A percentile compares a stretch with the other conserved stretches of the same genome.
phyloP scores from a whole-genome alignment of 2,329 filamentous ascomycete species.

The Endothia cerciana region DNA sequence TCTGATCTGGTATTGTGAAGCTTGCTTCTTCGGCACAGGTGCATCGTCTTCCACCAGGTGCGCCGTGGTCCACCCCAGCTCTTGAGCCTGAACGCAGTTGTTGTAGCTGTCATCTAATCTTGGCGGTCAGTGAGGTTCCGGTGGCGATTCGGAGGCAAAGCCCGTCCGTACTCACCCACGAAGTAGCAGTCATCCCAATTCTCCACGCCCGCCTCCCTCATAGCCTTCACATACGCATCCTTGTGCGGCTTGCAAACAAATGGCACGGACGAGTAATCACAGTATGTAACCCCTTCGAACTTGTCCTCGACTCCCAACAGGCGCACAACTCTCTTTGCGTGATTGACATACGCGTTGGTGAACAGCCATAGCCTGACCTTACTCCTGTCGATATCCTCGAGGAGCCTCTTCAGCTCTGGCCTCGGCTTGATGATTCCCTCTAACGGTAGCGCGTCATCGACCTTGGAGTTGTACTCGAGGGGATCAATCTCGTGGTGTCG shows the following conservation, averaged over 20 bases:
- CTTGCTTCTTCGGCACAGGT: constrained; percentile 62
- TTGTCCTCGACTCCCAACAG: constrained; percentile 82
- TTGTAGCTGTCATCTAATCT: constrained; percentile 79
- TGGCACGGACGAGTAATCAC: constrained; percentile 76
- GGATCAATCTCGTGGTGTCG: constrained; percentile 94
- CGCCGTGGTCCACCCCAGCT: constrained; percentile 82
- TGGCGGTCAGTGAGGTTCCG: background rate
- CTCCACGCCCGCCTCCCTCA: constrained; percentile 77
- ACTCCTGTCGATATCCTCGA: constrained; percentile 79
- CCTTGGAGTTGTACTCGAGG: constrained; percentile 89
- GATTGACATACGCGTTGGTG: constrained; percentile 93
- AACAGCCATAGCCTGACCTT: constrained; percentile 93
- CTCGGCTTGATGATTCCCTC: constrained; percentile 83
- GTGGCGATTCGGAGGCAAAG: fast-evolving
- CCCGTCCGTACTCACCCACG: constrained; percentile 67
- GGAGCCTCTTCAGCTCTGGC: constrained; percentile 71
- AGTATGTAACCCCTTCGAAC: constrained; percentile 95
- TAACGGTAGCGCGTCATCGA: constrained; percentile 91
- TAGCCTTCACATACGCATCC: constrained; percentile 86
- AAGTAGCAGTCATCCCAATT: constrained; percentile 81
- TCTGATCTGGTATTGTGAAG: constrained; percentile 75
- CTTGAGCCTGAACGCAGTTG: constrained; percentile 78
- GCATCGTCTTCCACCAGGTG: constrained; percentile 84
- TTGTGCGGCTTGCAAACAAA: constrained; percentile 86
- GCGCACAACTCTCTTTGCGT: constrained; percentile 80